phyloP scores from a whole-genome alignment of 164 flowering plant genomes.

The Aristolochia fimbriata region DNA sequence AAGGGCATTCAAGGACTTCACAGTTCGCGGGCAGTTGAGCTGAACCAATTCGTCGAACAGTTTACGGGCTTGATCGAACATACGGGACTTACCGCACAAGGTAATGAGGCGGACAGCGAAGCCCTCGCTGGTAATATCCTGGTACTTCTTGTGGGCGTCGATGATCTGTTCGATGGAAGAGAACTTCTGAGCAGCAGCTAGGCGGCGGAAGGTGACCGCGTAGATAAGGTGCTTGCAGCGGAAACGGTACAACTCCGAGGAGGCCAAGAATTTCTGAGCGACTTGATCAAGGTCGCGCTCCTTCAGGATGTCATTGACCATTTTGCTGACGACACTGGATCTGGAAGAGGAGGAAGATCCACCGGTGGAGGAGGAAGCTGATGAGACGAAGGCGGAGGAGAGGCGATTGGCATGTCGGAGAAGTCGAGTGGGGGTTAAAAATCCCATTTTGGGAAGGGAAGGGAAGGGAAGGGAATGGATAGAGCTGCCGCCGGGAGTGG shows the following conservation, averaged over 20 bases:
- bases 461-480: too few relatives aligned
- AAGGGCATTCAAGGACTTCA: constrained; percentile 38
- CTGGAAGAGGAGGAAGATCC: background rate
- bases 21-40: constrained; percentile 26
- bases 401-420: background rate
- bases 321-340: background rate
- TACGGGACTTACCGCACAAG: constrained; percentile 28
- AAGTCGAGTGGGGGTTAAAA: background rate
- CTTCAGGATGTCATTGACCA: constrained; percentile 12
- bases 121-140: constrained; percentile 17
- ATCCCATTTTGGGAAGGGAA: too few relatives aligned
- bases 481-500: too few relatives aligned
- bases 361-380: background rate
- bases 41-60: constrained; percentile 52
- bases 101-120: constrained; percentile 18
- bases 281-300: constrained; percentile 24
- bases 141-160: constrained; percentile 31
- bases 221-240: constrained; percentile 23
- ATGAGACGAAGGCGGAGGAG: constrained; percentile 1
- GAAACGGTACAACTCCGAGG: constrained; percentile 24
- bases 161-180: constrained; percentile 24
- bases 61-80: constrained; percentile 40
- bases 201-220: constrained; percentile 21
- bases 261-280: constrained; percentile 35
- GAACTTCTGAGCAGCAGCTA: constrained; percentile 21